Base-by-base conservation (phyloP, 2,329 filamentous ascomycete species). In the Apiospora koreana region DNA sequence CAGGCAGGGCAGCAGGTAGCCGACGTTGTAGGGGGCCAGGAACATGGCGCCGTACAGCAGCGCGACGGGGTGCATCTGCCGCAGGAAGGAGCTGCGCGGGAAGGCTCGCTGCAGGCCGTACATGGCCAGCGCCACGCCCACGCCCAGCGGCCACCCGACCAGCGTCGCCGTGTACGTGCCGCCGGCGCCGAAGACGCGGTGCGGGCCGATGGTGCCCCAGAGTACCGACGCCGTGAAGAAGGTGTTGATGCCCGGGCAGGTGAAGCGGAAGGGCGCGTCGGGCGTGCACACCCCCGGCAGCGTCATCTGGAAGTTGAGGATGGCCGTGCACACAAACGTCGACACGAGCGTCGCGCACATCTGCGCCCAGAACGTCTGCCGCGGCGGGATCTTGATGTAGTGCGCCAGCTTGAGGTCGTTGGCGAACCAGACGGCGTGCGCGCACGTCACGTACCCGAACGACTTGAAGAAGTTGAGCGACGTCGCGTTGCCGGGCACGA, bases 391-490 rank as follows among this genome's bases (percentile, higher is more conserved):
- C 75, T 78, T 76, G 74, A 75, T 79, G 64, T 79, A 79, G 66
- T 79, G 78, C 1, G 77, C 78, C 10, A 79, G 71, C 67, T 79
- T 79, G 50, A 79, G 68, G 48, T 79, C 78, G 43, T 78, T 75
- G 1, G 78, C 76, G 68, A 79, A 79, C 69, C 78, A 76, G 75
- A 79, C 76, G 14, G 75, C 74, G 64, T 78, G 77, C 6, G 76
- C 74, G 69, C 77, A 74, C 7, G 78, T 76, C 45, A 78, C 79
- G 71, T 80, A 80, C 1, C 78, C 78, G 72, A 85, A 86, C 0
- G 83, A 84, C 80, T 87, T 87, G 82, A 88, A 87, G 74, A 83
- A 86, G 79, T 86, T 87, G 83, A 87, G 87, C 67, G 83, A 84
- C 68, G 86, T 75, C 0, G 85, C 84, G 68, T 87, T 86, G 41